Evolutionary conservation across 2,329 filamentous ascomycete species (phyloP).

Genomic region (Xylaria sp.): DNA sequence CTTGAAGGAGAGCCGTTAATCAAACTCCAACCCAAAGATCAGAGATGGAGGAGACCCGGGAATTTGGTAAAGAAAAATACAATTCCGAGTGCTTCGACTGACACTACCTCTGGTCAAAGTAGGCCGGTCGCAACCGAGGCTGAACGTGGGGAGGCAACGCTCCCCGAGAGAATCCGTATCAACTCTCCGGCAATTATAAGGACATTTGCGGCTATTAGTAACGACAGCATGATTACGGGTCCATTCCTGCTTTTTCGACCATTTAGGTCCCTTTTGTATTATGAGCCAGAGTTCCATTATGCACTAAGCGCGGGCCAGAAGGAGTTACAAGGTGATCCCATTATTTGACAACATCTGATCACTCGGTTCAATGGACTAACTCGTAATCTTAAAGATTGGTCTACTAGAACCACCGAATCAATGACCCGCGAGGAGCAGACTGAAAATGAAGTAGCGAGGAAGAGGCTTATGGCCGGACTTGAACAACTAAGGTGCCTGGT

Average conservation of each 20-base stretch:
- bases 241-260: constrained; percentile 13
- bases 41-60: neutral
- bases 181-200: neutral
- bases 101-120: neutral
- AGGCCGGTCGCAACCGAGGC: too few relatives aligned
- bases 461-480: neutral
- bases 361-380: neutral
- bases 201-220: neutral
- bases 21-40: neutral
- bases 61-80: neutral
- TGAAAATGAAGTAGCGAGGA: neutral
- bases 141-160: neutral
- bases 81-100: neutral
- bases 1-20: constrained; percentile 7
- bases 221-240: neutral
- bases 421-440: neutral
- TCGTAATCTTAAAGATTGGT: neutral
- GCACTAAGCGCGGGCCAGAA: neutral
- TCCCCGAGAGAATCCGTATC: constrained; percentile 14
- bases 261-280: constrained; percentile 8
- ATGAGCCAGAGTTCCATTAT: constrained; percentile 6
- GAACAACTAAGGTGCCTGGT: constrained; percentile 1
- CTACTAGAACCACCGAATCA: neutral
- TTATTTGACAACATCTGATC: neutral
- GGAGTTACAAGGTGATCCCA: neutral